Percentiles rank a stretch among this genome's conserved stretches.
Conservation (phyloP, 2,329 filamentous ascomycete species). For the Diaporthe nobilis region DNA sequence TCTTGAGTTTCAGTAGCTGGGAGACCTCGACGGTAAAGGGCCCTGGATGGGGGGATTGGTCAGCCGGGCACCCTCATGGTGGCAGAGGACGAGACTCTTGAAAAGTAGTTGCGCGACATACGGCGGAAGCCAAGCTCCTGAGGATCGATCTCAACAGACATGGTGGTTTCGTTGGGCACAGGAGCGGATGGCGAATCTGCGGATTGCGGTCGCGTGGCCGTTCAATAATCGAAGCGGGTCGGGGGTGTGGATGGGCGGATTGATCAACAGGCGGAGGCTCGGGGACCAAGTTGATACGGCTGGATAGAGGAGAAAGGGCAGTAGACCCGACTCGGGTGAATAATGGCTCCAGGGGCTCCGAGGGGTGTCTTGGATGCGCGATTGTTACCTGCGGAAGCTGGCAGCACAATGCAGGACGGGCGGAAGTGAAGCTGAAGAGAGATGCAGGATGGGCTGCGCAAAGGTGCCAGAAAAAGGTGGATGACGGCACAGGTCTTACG, state of each 20-base stretch:
- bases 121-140: slow-evolving; percentile 93
- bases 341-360: slow-evolving; percentile 11
- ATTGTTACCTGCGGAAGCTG: slow-evolving; percentile 3
- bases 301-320: slow-evolving; percentile 3
- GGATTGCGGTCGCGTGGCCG: slow-evolving; percentile 35
- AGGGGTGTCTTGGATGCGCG: neutral
- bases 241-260: slow-evolving; percentile 42
- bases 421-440: slow-evolving; percentile 18
- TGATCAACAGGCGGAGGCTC: slow-evolving; percentile 19
- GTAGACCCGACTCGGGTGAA: slow-evolving; percentile 15
- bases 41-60: slow-evolving; percentile 58
- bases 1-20: slow-evolving; percentile 75
- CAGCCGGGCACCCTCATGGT: slow-evolving; percentile 39
- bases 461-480: slow-evolving; percentile 25
- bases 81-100: neutral
- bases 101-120: slow-evolving; percentile 64
- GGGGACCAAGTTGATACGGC: slow-evolving; percentile 20
- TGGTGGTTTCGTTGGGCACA: slow-evolving; percentile 60
- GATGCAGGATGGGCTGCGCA: slow-evolving; percentile 16
- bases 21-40: slow-evolving; percentile 77
- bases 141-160: slow-evolving; percentile 96
- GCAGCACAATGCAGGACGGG: slow-evolving; percentile 17
- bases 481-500: slow-evolving; percentile 42
- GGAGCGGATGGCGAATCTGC: slow-evolving; percentile 24
- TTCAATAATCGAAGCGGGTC: slow-evolving; percentile 37